Evolutionary conservation across 345 rosid genomes (phyloP).

Genomic region (Syzygium grande): DNA sequence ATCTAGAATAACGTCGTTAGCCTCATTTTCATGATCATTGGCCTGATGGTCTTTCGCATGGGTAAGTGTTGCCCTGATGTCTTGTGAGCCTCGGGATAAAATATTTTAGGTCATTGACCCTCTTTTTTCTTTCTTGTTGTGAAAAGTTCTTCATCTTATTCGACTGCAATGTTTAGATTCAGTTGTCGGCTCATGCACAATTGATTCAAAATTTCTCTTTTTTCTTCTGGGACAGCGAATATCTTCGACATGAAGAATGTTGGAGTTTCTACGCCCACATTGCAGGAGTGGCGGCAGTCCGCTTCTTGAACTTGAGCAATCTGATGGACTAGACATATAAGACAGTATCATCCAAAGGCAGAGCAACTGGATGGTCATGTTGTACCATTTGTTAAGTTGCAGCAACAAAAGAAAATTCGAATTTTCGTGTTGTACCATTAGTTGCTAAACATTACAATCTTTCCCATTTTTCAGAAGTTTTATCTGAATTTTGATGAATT

Average conservation of each 20-base stretch:
- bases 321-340: not conserved
- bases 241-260: slow-evolving; percentile 70
- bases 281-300: slow-evolving; percentile 53
- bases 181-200: not conserved
- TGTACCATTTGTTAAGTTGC: not conserved
- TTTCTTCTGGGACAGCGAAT: slow-evolving; percentile 42
- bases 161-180: not conserved
- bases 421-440: not conserved
- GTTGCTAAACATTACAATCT: not conserved
- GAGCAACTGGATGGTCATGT: not conserved
- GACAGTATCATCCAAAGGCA: not conserved
- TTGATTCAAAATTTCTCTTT: not conserved
- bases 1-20: not conserved
- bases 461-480: not conserved
- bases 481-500: not conserved
- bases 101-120: not conserved
- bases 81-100: not conserved
- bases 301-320: slow-evolving; percentile 5
- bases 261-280: slow-evolving; percentile 50
- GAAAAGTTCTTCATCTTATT: not conserved
- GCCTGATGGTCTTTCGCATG: not conserved
- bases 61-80: not conserved
- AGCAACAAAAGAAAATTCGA: not conserved
- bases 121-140: not conserved
- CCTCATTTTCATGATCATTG: not conserved